Evolutionary conservation across 2,329 filamentous ascomycete genomes (phyloP).

Genomic region (Lachnellula subtilissima): DNA sequence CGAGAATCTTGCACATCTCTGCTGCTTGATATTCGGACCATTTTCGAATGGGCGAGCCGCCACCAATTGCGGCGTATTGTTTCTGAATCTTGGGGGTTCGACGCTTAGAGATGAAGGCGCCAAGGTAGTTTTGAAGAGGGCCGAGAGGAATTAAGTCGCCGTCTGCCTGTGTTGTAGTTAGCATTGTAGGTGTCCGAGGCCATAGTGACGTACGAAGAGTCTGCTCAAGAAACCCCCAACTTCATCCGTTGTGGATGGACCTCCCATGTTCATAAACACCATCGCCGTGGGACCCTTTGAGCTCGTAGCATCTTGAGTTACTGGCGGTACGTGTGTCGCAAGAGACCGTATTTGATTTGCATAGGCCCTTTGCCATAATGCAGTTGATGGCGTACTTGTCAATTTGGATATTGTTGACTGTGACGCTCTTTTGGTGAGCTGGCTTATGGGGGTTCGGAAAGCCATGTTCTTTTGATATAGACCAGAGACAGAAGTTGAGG

Average conservation of each 20-base stretch:
- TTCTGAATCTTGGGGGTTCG: conserved; percentile 95
- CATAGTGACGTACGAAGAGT: conserved; percentile 67
- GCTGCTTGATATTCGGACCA: conserved; percentile 93
- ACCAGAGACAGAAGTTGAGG: background rate
- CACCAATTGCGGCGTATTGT: conserved; percentile 92
- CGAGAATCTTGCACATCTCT: conserved; percentile 97
- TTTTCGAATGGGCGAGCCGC: conserved; percentile 94
- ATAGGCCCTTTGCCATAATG: conserved; percentile 33
- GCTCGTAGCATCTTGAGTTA: conserved; percentile 69
- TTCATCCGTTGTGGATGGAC: conserved; percentile 81
- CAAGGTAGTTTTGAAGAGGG: conserved; percentile 83
- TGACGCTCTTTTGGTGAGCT: conserved; percentile 29
- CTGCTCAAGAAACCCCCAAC: conserved; percentile 86
- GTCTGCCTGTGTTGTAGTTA: conserved; percentile 59
- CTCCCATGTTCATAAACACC: conserved; percentile 99
- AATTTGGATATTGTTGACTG: conserved; percentile 24
- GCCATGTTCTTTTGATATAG: conserved; percentile 36
- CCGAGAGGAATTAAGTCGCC: conserved; percentile 94
- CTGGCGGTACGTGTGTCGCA: conserved; percentile 66
- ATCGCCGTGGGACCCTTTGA: conserved; percentile 86
- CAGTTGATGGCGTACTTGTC: conserved; percentile 28
- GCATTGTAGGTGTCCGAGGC: conserved; percentile 8
- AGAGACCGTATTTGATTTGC: conserved; percentile 39
- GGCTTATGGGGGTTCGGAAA: conserved; percentile 34
- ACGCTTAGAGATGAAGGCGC: conserved; percentile 77